A percentile compares a stretch with the other conserved stretches of the same genome.
These are phyloP conservation scores for Paragyromitra xinjiangensis DNA, from an alignment of 495 filamentous ascomycete genomes.

Conservation along the genomic window DNA sequence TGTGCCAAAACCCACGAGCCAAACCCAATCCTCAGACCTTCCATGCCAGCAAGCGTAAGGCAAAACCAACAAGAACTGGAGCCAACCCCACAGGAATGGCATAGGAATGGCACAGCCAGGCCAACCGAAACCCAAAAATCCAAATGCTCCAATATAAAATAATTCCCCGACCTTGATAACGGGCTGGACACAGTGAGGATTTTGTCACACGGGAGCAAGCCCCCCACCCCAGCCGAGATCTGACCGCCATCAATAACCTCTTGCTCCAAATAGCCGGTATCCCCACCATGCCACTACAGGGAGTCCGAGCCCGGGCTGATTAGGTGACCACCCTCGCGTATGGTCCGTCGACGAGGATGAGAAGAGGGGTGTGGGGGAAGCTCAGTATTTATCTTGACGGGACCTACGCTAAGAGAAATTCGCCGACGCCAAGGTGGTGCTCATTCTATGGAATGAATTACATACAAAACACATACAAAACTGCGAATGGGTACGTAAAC, in stretches of 20 bases:
- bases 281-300: not conserved
- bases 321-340: not conserved
- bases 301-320: not conserved
- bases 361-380: not conserved
- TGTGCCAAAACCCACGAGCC: not conserved
- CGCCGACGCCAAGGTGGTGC: not conserved
- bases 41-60: slow-evolving; percentile 1
- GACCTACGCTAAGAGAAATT: not conserved
- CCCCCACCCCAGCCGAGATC: not conserved
- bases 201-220: not conserved
- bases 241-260: not conserved
- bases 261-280: not conserved
- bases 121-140: not conserved
- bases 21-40: not conserved
- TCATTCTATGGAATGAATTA: not conserved
- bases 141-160: not conserved
- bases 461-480: not conserved
- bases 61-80: not conserved
- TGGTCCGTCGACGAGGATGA: not conserved
- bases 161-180: not conserved
- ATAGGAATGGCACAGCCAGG: not conserved
- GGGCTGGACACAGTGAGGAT: not conserved
- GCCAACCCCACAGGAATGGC: not conserved
- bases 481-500: not conserved
- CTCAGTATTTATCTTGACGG: not conserved